phyloP scores from a whole-genome alignment of 345 rosid genomes.

The Acer campestre region DNA sequence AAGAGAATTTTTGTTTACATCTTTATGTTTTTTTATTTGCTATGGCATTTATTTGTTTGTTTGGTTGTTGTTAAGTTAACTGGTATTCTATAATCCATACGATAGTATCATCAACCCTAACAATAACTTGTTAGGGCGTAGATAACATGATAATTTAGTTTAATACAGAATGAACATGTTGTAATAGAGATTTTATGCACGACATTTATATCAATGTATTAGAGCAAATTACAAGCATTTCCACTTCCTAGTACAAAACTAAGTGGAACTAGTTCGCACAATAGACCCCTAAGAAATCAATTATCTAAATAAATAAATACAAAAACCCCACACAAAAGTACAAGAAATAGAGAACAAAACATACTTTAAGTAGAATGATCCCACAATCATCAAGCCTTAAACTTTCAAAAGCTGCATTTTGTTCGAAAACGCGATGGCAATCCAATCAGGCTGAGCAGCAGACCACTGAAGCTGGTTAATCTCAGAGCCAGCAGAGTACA shows the following conservation, averaged over 20 bases:
- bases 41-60: too few species aligned
- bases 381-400: conserved; percentile 31
- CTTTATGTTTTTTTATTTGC: background rate
- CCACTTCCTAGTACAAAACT: background rate
- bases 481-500: conserved; percentile 82
- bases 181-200: background rate
- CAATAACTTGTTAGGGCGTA: background rate
- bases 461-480: conserved; percentile 98
- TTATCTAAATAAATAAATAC: background rate
- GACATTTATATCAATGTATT: background rate
- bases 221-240: background rate
- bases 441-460: conserved; percentile 83
- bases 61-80: background rate
- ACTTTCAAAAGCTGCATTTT: conserved; percentile 94
- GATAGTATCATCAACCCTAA: background rate
- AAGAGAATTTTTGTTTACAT: background rate
- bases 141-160: too few species aligned
- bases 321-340: background rate
- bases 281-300: background rate
- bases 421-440: conserved; percentile 76
- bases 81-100: too few species aligned
- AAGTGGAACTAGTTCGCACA: background rate
- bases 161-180: background rate
- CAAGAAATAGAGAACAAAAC: background rate
- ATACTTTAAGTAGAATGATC: background rate